Percentiles rank a stretch among this genome's conserved stretches.
phyloP scores from a whole-genome alignment of 352 stramenopile genomes.

The Phytophthora boehmeriae region DNA sequence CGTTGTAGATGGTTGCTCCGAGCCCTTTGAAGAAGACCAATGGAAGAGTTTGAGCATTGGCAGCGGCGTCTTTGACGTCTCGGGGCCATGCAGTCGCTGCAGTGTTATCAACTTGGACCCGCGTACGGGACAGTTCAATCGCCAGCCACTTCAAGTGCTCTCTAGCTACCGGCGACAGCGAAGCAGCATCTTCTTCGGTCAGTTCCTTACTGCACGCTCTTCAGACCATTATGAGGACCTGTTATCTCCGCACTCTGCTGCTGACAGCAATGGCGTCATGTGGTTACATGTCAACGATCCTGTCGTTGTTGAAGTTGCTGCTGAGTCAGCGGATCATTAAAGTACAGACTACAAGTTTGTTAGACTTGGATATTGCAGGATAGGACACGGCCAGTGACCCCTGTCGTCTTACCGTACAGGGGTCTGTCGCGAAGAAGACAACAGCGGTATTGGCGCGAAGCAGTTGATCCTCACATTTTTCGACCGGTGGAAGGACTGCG shows the following conservation, averaged over 20 bases:
- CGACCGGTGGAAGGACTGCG: slow-evolving; percentile 32
- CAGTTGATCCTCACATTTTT: slow-evolving; percentile 27
- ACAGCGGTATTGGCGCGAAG: slow-evolving; percentile 11
- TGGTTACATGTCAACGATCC: slow-evolving; percentile 48
- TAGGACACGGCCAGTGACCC: no score
- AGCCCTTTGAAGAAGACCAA: slow-evolving; percentile 76
- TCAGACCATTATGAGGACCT: no score
- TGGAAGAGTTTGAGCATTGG: slow-evolving; percentile 62
- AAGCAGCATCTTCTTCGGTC: slow-evolving; percentile 84
- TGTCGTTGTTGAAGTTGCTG: slow-evolving; percentile 29
- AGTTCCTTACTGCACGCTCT: slow-evolving; percentile 56
- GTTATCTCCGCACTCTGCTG: background rate
- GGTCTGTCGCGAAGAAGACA: slow-evolving; percentile 20
- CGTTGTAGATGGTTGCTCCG: slow-evolving; percentile 64
- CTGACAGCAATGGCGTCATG: slow-evolving; percentile 12
- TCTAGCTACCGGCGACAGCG: slow-evolving; percentile 74
- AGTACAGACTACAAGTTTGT: no score
- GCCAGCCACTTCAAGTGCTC: slow-evolving; percentile 71
- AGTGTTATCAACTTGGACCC: slow-evolving; percentile 88
- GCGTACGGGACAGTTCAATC: slow-evolving; percentile 55
- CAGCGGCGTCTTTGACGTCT: slow-evolving; percentile 53
- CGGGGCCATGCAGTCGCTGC: slow-evolving; percentile 77
- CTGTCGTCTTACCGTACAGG: no score
- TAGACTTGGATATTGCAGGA: no score
- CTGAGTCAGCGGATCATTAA: background rate